Percentiles rank a stretch among this genome's conserved stretches.
Conservation (phyloP, 139 green algal species). For the Auxenochlorella pyrenoidosa region DNA sequence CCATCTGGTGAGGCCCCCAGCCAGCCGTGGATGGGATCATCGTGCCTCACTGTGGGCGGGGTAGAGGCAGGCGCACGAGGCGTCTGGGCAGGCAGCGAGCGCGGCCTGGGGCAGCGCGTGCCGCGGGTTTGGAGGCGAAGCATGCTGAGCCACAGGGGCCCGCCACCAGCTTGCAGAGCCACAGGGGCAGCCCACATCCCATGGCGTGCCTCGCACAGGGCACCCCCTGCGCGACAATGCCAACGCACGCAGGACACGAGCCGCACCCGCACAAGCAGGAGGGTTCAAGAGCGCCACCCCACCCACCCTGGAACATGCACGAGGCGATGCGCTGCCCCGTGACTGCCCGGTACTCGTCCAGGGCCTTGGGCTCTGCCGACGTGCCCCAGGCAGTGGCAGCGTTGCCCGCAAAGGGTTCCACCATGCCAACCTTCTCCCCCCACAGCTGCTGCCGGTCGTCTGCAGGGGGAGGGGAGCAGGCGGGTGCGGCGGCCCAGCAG, state of each 20-base stretch:
- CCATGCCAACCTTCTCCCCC: conserved; percentile 80
- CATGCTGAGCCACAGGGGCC: too few relatives aligned
- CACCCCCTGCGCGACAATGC: too few relatives aligned
- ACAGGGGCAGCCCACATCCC: too few relatives aligned
- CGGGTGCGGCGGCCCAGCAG: background rate
- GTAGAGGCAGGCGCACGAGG: too few relatives aligned
- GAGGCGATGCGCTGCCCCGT: conserved; percentile 34
- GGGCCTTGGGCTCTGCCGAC: conserved; percentile 51
- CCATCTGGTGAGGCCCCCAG: conserved; percentile 77
- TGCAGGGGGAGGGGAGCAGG: background rate
- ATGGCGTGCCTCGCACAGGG: too few relatives aligned
- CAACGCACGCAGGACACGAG: too few relatives aligned
- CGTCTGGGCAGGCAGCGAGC: too few relatives aligned
- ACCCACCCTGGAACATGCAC: conserved; percentile 48
- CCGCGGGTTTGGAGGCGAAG: too few relatives aligned
- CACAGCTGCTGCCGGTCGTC: conserved; percentile 69
- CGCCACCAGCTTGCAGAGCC: too few relatives aligned
- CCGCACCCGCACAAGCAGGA: too few relatives aligned
- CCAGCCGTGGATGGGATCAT: conserved; percentile 70
- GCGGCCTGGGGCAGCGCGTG: too few relatives aligned
- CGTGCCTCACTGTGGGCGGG: conserved; percentile 42
- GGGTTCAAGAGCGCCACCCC: too few relatives aligned
- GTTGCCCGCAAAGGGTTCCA: conserved; percentile 72
- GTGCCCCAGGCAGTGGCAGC: conserved; percentile 76
- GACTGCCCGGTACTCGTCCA: conserved; percentile 56